phyloP scores from a whole-genome alignment of 2,329 filamentous ascomycete species.

The Xylaria hypoxylon region DNA sequence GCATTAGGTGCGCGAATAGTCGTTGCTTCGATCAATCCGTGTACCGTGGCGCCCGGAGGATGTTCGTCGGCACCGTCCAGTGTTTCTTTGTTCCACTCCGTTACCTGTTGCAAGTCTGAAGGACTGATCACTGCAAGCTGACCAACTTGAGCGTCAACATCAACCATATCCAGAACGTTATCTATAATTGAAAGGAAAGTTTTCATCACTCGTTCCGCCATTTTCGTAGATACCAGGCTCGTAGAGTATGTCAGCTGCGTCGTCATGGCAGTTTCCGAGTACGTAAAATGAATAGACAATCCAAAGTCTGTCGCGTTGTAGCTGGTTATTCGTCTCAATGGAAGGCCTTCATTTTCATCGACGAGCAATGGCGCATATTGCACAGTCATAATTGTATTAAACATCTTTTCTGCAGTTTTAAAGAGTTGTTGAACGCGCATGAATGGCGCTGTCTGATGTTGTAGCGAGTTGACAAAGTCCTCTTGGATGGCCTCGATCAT shows the following conservation, averaged over 20 bases:
- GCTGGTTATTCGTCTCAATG: slow-evolving; percentile 7
- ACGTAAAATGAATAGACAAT: slow-evolving; percentile 16
- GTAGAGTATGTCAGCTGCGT: slow-evolving; percentile 20
- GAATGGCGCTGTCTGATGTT: slow-evolving; percentile 21
- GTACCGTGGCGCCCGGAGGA: not conserved
- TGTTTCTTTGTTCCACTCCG: slow-evolving; percentile 14
- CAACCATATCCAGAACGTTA: not conserved
- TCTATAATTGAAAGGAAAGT: slow-evolving; percentile 21
- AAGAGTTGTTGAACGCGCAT: slow-evolving; percentile 23
- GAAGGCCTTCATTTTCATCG: slow-evolving; percentile 18
- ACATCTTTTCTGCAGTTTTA: slow-evolving; percentile 22
- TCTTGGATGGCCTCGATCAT: slow-evolving; percentile 21
- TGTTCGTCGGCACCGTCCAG: not conserved
- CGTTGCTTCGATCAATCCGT: slow-evolving; percentile 12
- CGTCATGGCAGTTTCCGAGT: slow-evolving; percentile 12
- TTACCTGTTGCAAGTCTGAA: slow-evolving; percentile 9
- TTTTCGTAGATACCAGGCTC: slow-evolving; percentile 5
- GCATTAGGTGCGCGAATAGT: slow-evolving; percentile 2
- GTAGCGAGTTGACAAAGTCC: slow-evolving; percentile 21
- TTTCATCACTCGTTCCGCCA: slow-evolving; percentile 25
- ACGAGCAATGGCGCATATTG: slow-evolving; percentile 25
- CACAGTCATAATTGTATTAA: slow-evolving; percentile 28
- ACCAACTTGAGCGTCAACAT: slow-evolving; percentile 11
- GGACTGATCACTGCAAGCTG: slow-evolving; percentile 4
- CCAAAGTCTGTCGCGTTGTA: slow-evolving; percentile 22